Evolutionary conservation across 1,284 basidiomycete species (phyloP), one percentile per base, ranked within the genome.

Genomic region (Caloboletus inedulis): DNA sequence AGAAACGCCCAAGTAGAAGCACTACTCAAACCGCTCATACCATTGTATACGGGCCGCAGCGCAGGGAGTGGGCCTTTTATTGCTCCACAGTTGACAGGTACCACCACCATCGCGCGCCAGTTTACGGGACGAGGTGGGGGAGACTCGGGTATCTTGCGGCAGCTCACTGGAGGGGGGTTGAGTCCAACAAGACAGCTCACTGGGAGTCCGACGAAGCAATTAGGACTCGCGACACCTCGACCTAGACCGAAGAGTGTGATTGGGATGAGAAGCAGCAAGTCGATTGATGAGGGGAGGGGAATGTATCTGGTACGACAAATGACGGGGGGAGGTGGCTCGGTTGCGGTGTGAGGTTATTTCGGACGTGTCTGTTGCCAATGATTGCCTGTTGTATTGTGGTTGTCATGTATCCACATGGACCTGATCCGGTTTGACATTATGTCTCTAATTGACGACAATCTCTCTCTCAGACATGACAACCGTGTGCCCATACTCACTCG

Each of bases 71-170:
- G 66, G n/a, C 47, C 67, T 19, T 63, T 69, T 43, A 59, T 86
- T 27, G 62, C 68, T 5, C 68, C 80, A 30, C 87, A 89, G 61
- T 65, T 72, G 44, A 88, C 85, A 19, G 85, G 85, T 4, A 82
- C 80, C 4, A 88, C 86, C 3, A 88, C 86, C 4, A 75, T 89
- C 51, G 84, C 85, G 0, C 77, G 84, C 43, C 87, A 90, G 66
- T 85, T 89, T 59, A 90, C 87, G 7, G 87, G 86, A 23, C 58
- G 85, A 31, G 72, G 76, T 14, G 65, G 65, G 19, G 69, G 66
- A 14, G 79, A 82, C 54, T 66, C 72, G n/a, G 71, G 70, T 44
- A 59, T 86, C 42, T 60, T 79, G 50, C 71, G 77, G 55, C 85
- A 89, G 60, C 66, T 85, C 55, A 86, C 86, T 0, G 86, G 87